These are phyloP conservation scores for Sporothrix globosa DNA, from an alignment of 2,329 filamentous ascomycete genomes.

Conservation along the genomic window DNA sequence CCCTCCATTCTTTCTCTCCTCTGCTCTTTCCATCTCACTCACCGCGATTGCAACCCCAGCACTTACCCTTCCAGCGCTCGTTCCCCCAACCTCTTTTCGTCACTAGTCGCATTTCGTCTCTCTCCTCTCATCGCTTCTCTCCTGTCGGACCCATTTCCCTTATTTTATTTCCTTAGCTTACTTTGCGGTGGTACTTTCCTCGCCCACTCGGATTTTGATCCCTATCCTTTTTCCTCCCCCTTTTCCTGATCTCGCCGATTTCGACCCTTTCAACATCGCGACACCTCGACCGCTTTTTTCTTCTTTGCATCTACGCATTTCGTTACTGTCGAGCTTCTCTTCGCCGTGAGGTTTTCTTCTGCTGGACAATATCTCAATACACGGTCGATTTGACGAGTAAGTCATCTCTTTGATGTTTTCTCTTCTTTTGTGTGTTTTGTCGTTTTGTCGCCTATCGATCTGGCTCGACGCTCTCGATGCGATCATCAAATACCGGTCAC, in stretches of 20 bases:
- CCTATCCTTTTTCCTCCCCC: conserved; percentile 36
- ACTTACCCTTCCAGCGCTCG: conserved; percentile 20
- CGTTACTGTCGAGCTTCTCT: conserved; percentile 4
- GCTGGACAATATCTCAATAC: conserved; percentile 2
- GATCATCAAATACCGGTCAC: conserved; percentile 7
- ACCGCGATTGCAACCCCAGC: conserved; percentile 14
- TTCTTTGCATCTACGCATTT: conserved; percentile 18
- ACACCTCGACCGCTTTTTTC: conserved; percentile 15
- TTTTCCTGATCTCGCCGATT: conserved; percentile 36
- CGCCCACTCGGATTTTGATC: conserved; percentile 27
- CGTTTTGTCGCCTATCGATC: neutral
- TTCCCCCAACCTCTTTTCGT: conserved; percentile 31
- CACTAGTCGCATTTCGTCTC: conserved; percentile 27
- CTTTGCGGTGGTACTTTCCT: conserved; percentile 17
- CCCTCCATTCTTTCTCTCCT: conserved; percentile 21
- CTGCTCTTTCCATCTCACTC: conserved; percentile 23
- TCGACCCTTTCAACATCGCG: conserved; percentile 20
- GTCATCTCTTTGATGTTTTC: neutral
- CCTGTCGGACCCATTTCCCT: conserved; percentile 26
- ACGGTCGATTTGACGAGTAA: conserved; percentile 20
- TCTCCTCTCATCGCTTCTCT: conserved; percentile 24
- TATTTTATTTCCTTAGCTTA: conserved; percentile 30
- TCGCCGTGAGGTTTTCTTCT: neutral
- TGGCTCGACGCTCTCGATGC: neutral
- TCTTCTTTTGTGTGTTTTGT: neutral